Evolutionary conservation across 2,329 filamentous ascomycete species (phyloP).

Genomic region (Aureobasidium sp.): DNA sequence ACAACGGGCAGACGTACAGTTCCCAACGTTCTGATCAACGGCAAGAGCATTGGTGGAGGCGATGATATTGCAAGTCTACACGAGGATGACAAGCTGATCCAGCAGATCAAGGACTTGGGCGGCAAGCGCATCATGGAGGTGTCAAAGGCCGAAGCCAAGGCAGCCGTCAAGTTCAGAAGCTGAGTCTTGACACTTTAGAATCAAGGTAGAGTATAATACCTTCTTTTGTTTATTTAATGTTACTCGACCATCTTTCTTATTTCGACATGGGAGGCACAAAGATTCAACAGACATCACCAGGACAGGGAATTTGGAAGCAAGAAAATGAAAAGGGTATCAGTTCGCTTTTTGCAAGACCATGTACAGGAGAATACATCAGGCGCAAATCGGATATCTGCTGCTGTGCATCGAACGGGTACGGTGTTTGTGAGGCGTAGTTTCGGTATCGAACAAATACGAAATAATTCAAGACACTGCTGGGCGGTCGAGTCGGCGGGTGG

Average conservation of each 20-base stretch:
- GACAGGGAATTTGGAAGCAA: not conserved
- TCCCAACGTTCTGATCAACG: conserved; percentile 83
- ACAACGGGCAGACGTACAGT: conserved; percentile 79
- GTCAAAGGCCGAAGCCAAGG: conserved; percentile 16
- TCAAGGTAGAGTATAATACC: not conserved
- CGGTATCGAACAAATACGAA: conserved; percentile 9
- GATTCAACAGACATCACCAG: not conserved
- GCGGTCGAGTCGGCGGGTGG: conserved; percentile 2
- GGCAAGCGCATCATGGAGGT: conserved; percentile 52
- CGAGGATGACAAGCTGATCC: conserved; percentile 53
- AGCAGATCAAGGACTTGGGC: conserved; percentile 65
- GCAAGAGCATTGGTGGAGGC: conserved; percentile 79
- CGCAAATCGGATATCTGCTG: conserved; percentile 3
- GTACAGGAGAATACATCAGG: conserved; percentile 5
- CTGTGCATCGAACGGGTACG: not conserved
- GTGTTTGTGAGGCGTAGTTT: conserved; percentile 10
- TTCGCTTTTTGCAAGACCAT: not conserved
- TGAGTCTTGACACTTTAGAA: not conserved
- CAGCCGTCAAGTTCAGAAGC: conserved; percentile 25
- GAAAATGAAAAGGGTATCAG: not conserved
- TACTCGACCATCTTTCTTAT: not conserved
- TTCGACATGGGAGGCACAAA: not conserved
- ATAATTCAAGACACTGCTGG: conserved; percentile 4
- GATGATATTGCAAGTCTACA: conserved; percentile 71
- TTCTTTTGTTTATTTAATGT: conserved; percentile 1